Base-by-base conservation (phyloP, 768 basidiomycete genomes). In the Filobasidium floriforme region DNA sequence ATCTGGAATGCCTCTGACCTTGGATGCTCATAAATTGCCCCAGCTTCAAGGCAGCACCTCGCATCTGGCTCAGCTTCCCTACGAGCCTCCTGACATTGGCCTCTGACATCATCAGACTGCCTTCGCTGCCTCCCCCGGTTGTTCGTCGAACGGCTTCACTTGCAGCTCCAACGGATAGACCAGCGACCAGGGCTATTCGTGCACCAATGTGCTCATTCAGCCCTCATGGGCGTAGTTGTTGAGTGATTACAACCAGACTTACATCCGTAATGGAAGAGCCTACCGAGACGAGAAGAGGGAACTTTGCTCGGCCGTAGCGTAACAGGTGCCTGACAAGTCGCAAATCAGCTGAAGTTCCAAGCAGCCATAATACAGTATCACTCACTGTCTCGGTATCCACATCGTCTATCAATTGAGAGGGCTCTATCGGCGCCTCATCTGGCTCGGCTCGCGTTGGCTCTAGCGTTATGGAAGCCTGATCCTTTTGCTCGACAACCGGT, bases 11-110 rank as follows among this genome's bases (percentile, higher is more conserved):
- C 15, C 41, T 60, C 77, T 15, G 22, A 85, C 86, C 92, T 83
- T 99, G 96, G 40, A 98, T 97, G 75, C 92, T 94, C 82, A 98
- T 83, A 74, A 98, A 99, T 74, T 98, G 96, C 0, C 96, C 96
- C 1, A 98, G 80, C 79, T 99, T 98, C 67, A 99, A 82, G 1
- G 96, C 96, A 0, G 96, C 96, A 0, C 94, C 94, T 15, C 93
- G 82, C 96, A 99, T 98, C 75, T 88, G 85, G 0, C 90, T 87
- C n/a, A 99, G 82, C 72, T 94, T 96, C 1, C 87, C 86, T 1
- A 98, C 96, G 0, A 99, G 83, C 1, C 93, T 85, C 60, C 86
- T 86, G 64, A 97, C 83, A 74, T 98, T 98, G 7, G 88, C 87
- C 76, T 96, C 92, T 1, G 88, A 89, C 85, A 97, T 85, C 77